These are phyloP conservation scores for Debaryomyces udenii DNA, from an alignment of 1,139 yeast genomes.

Conservation along the genomic window DNA sequence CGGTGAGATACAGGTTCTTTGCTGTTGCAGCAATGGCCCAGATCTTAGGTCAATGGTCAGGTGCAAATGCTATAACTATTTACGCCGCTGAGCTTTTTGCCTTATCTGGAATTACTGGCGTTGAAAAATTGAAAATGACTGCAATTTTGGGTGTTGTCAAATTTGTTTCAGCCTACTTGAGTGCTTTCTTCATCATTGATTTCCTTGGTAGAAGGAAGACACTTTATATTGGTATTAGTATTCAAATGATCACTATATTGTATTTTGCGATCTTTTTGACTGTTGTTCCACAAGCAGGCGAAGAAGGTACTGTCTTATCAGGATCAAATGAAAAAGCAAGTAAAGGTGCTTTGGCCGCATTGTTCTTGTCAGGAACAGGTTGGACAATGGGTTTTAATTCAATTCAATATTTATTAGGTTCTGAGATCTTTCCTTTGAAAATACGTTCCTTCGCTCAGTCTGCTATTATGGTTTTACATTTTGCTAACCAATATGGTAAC, in stretches of 20 bases:
- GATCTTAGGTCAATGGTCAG: conserved; percentile 63
- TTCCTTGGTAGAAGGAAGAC: conserved; percentile 48
- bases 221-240: conserved; percentile 41
- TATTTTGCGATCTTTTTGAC: conserved; percentile 51
- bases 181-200: conserved; percentile 53
- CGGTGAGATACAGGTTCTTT: conserved; percentile 49
- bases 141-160: conserved; percentile 54
- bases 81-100: conserved; percentile 60
- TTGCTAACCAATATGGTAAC: conserved; percentile 61
- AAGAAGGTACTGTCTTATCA: conserved; percentile 28
- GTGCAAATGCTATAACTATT: conserved; percentile 64
- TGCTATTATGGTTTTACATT: conserved; percentile 59
- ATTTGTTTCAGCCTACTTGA: conserved; percentile 43
- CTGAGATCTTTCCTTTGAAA: conserved; percentile 61
- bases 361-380: conserved; percentile 57
- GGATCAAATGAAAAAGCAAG: conserved; percentile 41
- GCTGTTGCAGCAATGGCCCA: conserved; percentile 47
- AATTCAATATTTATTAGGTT: conserved; percentile 58
- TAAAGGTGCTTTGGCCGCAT: conserved; percentile 54
- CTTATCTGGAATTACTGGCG: conserved; percentile 47
- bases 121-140: conserved; percentile 46
- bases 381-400: conserved; percentile 69
- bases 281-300: conserved; percentile 49
- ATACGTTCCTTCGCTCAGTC: conserved; percentile 59
- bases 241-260: conserved; percentile 33